Base-by-base conservation (phyloP, 352 stramenopile species). In the Proteromonas lacertae region DNA sequence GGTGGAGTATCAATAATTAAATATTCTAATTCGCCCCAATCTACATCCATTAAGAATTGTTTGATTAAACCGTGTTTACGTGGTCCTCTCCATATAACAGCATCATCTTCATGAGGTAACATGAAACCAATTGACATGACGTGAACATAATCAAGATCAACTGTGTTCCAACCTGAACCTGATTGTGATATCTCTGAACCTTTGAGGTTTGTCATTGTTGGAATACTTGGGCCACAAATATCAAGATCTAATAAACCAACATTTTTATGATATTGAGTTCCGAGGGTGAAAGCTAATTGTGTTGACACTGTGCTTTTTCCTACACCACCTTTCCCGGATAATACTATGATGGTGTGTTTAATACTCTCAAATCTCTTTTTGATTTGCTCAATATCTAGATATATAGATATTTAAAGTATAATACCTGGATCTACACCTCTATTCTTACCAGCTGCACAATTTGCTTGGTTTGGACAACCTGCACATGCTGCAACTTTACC, bases 71-170 rank as follows among this genome's bases (percentile, higher is more conserved):
- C 86, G 58, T 93, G 96, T 59, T 99, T 99, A 55, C 91, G 76
- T 8, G 88, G 86, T 14, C 86, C 88, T 39, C 88, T 62, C 88
- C 88, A 99, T 41, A 99, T 94, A 35, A 99, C 90, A 19, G 88
- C 88, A 40, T 91, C 77, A 53, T 97, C 83, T 0, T 63, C 60
- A 43, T 93, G 73, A 23, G 77, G 75, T 13, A 99, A 57, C 57
- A 98, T 82, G 52, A 99, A 99, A 10, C 80, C 84, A 49, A 97
- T 96, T 22, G 71, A 93, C 79, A 99, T 97, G 42, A 96, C 82
- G 22, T 76, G 81, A 9, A 97, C 48, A 49, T 94, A 93, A 51
- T 88, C 73, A 28, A 93, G 76, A 54, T 96, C 98, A 13, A 99
- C 84, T 9, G 88, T 86, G 23, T 76, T 92, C 88, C 88, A 99